Base-by-base conservation (phyloP, 495 filamentous ascomycete species). In the Aspergillus indologenus region DNA sequence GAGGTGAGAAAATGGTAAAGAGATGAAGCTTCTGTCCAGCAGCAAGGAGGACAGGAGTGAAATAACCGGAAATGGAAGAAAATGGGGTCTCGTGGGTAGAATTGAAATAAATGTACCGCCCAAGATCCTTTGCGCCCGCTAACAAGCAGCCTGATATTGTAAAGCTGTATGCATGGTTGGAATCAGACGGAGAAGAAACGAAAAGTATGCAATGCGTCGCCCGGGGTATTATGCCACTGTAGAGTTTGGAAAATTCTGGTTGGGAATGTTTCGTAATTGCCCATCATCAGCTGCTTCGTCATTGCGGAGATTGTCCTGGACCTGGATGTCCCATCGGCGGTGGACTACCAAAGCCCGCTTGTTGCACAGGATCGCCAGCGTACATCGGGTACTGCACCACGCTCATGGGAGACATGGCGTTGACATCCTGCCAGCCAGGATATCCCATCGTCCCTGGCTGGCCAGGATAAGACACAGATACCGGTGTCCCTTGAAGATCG, bases 301-400 rank as follows among this genome's bases (percentile, higher is more conserved):
- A 48, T 45, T 29, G 48, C 14, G 66, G 57, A 34, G 68, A 68
- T 45, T 63, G 69, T 23, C 68, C 64, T 19, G 67, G 64, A 7
- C 70, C 68, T 0, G 70, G 70, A 49, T 74, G 76, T 23, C 73
- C 72, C 76, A 77, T 77, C 1, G 72, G 71, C 17, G 63, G 61
- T 44, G 64, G 63, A 34, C 68, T 67, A 14, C 66, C 62, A 24
- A 69, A 75, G 11, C 64, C 59, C 15, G 66, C 70, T 50, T 73
- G 73, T 43, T 65, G 66, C 29, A 68, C 43, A 0, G 65, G 61
- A 47, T 76, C 69, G 20, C 62, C 66, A 0, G 68, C 53, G 58
- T 76, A 79, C 59, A 75, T 69, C 2, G 71, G 71, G 54, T 76
- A 78, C n/a, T 62, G 72, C 8, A 76, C 69, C 22, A 74, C 68